Conservation (phyloP, 441 rosid genomes). For the Lepidium campestre region DNA sequence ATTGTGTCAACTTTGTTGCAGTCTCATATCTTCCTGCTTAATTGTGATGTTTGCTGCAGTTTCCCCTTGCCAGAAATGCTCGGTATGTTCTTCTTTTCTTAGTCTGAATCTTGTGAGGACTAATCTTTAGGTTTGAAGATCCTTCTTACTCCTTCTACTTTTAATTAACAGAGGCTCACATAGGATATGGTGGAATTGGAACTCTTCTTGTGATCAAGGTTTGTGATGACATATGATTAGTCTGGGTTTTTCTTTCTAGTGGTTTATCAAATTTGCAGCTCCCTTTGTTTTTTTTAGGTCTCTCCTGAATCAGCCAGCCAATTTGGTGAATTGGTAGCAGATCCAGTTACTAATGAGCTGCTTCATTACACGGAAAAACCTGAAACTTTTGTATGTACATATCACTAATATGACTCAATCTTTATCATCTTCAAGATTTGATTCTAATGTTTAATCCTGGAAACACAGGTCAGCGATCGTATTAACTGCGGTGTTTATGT, state of each 20-base stretch:
- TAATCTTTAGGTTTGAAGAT: neutral
- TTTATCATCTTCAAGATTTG: neutral
- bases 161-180: conserved; percentile 50
- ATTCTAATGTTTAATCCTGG: conserved; percentile 4
- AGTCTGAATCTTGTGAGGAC: neutral
- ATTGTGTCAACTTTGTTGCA: conserved; percentile 20
- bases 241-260: neutral
- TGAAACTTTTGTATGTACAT: conserved; percentile 52
- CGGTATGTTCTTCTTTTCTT: conserved; percentile 25
- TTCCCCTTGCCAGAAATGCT: conserved; percentile 67
- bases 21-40: conserved; percentile 67
- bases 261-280: neutral
- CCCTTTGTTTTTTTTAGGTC: conserved; percentile 32
- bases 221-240: neutral
- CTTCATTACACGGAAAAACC: conserved; percentile 78
- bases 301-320: conserved; percentile 66
- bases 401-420: conserved; percentile 4
- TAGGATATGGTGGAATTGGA: conserved; percentile 47
- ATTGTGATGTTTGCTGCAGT: conserved; percentile 73
- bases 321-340: conserved; percentile 67
- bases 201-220: conserved; percentile 65
- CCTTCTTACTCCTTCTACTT: neutral
- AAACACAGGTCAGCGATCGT: conserved; percentile 60
- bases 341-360: conserved; percentile 61
- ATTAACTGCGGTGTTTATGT: conserved; percentile 74